Conservation (phyloP, 139 green algal genomes). For the Volvox africanus region DNA sequence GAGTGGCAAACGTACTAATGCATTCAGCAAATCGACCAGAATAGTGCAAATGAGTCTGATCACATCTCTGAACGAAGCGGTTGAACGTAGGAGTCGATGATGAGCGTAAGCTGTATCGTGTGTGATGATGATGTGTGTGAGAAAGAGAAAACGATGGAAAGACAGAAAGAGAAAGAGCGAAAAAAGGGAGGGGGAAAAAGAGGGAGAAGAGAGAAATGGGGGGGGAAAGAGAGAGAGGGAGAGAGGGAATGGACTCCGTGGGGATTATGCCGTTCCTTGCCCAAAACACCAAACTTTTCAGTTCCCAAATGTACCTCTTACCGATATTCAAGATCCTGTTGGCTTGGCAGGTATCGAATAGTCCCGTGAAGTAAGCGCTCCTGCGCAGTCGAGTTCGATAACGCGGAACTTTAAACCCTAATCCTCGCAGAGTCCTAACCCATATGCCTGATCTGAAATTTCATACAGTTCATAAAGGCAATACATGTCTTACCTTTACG, state of each 20-base stretch:
- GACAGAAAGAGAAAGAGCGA: not conserved
- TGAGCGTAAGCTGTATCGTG: too few species aligned
- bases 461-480: too few species aligned
- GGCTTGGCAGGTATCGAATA: not conserved
- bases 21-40: too few species aligned
- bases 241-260: not conserved
- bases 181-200: not conserved
- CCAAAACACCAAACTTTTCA: not conserved
- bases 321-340: slow-evolving; percentile 45
- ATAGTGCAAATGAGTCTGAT: too few species aligned
- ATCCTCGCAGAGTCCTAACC: too few species aligned
- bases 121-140: too few species aligned
- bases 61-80: too few species aligned
- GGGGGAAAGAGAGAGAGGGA: not conserved
- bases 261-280: not conserved
- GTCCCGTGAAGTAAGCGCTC: slow-evolving; percentile 37
- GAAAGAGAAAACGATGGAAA: too few species aligned
- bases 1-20: too few species aligned
- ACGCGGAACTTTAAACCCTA: too few species aligned
- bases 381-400: not conserved
- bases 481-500: slow-evolving; percentile 22
- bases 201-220: not conserved
- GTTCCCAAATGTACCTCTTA: not conserved
- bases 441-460: too few species aligned
- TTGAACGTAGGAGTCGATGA: too few species aligned